These are phyloP conservation scores for Geranium incanum DNA, from an alignment of 441 rosid genomes.

Conservation along the genomic window DNA sequence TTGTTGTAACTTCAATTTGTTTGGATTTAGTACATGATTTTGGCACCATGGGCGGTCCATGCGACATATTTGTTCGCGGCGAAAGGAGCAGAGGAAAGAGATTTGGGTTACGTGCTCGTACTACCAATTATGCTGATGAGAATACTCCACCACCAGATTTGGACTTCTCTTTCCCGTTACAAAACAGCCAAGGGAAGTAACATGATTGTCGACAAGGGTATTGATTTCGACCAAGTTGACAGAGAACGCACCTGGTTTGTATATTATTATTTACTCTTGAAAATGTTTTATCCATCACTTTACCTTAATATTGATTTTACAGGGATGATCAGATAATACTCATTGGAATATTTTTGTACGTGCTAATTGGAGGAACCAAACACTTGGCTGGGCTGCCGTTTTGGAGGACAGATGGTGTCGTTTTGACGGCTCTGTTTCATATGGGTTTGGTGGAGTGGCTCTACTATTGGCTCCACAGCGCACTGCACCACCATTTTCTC, in stretches of 20 bases:
- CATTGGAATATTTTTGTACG: slow-evolving; percentile 27
- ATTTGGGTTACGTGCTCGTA: slow-evolving; percentile 29
- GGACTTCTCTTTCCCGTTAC: slow-evolving; percentile 59
- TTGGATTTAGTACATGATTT: slow-evolving; percentile 31
- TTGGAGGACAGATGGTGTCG: slow-evolving; percentile 34
- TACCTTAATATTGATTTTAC: not conserved
- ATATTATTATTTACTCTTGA: too few relatives aligned
- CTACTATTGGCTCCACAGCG: slow-evolving; percentile 36
- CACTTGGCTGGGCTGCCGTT: slow-evolving; percentile 10
- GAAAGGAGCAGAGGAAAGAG: slow-evolving; percentile 27
- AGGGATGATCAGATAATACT: slow-evolving; percentile 36
- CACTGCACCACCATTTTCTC: slow-evolving; percentile 36
- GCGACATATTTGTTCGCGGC: slow-evolving; percentile 31
- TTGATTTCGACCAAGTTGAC: slow-evolving; percentile 54
- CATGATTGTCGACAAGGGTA: slow-evolving; percentile 27
- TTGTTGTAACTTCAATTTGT: too few relatives aligned
- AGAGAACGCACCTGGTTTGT: slow-evolving; percentile 24
- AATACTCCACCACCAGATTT: slow-evolving; percentile 47
- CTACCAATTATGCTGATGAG: slow-evolving; percentile 41
- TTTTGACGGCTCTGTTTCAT: slow-evolving; percentile 26
- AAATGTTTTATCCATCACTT: too few relatives aligned
- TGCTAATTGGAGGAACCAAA: slow-evolving; percentile 13
- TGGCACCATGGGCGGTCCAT: slow-evolving; percentile 52
- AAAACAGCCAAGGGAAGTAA: slow-evolving; percentile 33
- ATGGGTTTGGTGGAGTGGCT: slow-evolving; percentile 31